Base-by-base conservation (phyloP, 345 rosid genomes). In the Gossypium sturtianum region DNA sequence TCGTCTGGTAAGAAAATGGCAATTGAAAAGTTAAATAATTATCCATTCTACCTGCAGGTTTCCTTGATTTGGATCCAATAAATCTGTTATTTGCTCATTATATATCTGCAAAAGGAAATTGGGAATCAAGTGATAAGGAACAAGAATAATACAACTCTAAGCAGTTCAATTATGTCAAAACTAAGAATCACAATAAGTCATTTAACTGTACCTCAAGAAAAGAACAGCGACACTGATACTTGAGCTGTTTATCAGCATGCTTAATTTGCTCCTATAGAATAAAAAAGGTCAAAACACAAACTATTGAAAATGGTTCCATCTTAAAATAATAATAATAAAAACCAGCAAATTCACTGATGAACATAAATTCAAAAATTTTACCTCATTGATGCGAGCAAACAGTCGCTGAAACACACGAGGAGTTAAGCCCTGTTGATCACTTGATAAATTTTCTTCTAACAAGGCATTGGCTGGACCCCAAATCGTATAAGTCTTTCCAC, bases 401-500 rank as follows among this genome's bases (percentile, higher is more conserved):
- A 93, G 94, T 74, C 78, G 74, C 71, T 90, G 87, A 75, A 96
- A 89, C 63, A 96, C 93, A 56, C 97, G 94, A 34, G 99, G 97
- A 61, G 98, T 91, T 77, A 95, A 84, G 76, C 99, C 98, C 83
- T 88, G 96, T 66, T 90, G 88, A 74, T 87, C 95, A 79, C 88
- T 78, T 4, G 83, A 87, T 67, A 84, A 79, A 59, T 83, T 82
- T 62, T 87, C 92, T 80, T 88, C 94, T 74, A 76, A 81, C 77
- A 93, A 80, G 47, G 92, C 93, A 25, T 91, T 92, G 74, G 94
- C 84, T 72, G 99, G 98, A 67, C 98, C 99, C 98, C 98, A 95
- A 87, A 95, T 95, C 7, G 98, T 95, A 80, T 90, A 95, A 9
- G 98, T 95, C 82, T 95, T 95, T 66, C 99, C 98, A 62, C 99